These are phyloP conservation scores for Polyporus tsugae DNA, from an alignment of 1,284 basidiomycete species.

Conservation along the genomic window DNA sequence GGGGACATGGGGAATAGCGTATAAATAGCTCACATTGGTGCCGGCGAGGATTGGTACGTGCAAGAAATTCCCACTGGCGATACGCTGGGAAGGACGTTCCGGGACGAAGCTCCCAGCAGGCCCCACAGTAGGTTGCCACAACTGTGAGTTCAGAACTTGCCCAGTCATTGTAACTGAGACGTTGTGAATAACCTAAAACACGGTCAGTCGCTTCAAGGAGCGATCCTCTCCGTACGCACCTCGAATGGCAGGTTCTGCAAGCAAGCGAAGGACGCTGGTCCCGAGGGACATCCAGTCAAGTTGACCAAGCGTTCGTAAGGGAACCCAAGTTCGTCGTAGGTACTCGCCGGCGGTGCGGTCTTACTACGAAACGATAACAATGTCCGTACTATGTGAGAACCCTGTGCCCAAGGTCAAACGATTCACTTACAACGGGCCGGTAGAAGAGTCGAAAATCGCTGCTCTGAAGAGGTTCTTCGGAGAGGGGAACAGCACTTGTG, in stretches of 20 bases:
- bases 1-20: neutral
- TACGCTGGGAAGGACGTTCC: constrained; percentile 55
- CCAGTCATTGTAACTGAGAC: constrained; percentile 57
- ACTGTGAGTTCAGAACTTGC: constrained; percentile 56
- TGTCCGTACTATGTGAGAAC: neutral
- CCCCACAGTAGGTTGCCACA: constrained; percentile 67
- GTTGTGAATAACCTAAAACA: constrained; percentile 51
- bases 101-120: constrained; percentile 59
- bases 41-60: constrained; percentile 63
- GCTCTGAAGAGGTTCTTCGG: constrained; percentile 55
- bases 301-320: constrained; percentile 58
- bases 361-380: constrained; percentile 49
- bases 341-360: constrained; percentile 58
- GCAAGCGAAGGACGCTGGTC: constrained; percentile 53
- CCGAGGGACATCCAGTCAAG: constrained; percentile 55
- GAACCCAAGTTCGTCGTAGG: constrained; percentile 62
- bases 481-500: constrained; percentile 57
- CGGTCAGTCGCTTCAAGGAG: neutral
- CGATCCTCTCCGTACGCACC: constrained; percentile 37
- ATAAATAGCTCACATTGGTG: constrained; percentile 54
- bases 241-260: constrained; percentile 58
- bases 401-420: constrained; percentile 2
- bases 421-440: constrained; percentile 59
- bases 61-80: constrained; percentile 58
- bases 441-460: constrained; percentile 60